A percentile compares a stretch with the other conserved stretches of the same genome.
These are phyloP conservation scores for Russula brevipes DNA, from an alignment of 768 basidiomycete genomes.

Conservation along the genomic window DNA sequence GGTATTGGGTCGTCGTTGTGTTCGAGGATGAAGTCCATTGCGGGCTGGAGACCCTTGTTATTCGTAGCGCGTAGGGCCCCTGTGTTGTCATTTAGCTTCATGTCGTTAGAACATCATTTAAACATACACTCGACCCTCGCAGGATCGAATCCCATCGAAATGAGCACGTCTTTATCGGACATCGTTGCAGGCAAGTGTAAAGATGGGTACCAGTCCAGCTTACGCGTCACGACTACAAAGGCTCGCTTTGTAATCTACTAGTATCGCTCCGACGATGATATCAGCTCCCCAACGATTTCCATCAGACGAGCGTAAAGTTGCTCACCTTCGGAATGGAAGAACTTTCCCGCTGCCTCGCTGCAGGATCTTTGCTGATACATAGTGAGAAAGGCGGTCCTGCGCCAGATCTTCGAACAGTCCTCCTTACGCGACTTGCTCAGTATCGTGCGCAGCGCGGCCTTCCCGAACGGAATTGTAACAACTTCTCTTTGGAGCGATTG, in stretches of 20 bases:
- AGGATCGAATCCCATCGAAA: constrained; percentile 84
- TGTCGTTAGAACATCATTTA: not conserved
- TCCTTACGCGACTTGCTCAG: constrained; percentile 18
- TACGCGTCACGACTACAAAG: not conserved
- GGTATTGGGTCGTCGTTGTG: constrained; percentile 75
- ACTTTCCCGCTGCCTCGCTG: constrained; percentile 14
- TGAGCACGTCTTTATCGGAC: constrained; percentile 66
- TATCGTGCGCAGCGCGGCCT: constrained; percentile 18
- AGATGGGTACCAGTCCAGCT: not conserved
- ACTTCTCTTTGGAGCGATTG: constrained; percentile 12
- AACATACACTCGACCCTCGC: constrained; percentile 80
- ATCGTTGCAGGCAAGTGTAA: constrained; percentile 27
- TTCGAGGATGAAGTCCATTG: constrained; percentile 85
- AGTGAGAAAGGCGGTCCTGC: constrained; percentile 14
- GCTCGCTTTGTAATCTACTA: too few relatives aligned
- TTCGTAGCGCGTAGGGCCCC: constrained; percentile 87
- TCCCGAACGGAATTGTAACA: constrained; percentile 2
- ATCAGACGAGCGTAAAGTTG: not conserved
- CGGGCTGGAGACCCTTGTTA: constrained; percentile 80
- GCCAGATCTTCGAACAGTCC: constrained; percentile 17
- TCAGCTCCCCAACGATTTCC: not conserved
- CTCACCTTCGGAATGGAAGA: constrained; percentile 12
- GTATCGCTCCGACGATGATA: not conserved
- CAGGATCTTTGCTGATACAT: constrained; percentile 18
- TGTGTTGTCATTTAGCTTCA: constrained; percentile 31